Evolutionary conservation across 257 asterid species (phyloP), one percentile per base, ranked within the genome.

Genomic region (Nicotiana otophora): DNA sequence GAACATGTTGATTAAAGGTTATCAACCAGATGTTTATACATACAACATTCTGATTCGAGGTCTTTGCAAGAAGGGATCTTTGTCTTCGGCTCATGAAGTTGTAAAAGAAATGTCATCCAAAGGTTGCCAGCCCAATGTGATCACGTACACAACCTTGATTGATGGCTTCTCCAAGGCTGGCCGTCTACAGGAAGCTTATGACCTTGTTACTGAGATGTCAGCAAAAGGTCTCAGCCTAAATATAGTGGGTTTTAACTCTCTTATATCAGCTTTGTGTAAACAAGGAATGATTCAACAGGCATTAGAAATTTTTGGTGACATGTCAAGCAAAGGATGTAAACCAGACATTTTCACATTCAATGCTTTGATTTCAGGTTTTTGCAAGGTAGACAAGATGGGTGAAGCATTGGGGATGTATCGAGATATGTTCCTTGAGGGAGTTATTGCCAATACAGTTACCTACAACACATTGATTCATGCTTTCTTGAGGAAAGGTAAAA

Each of bases 381-480:
- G 94, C 81, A 87, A 85, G 84, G 70, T 85, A 17, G 93, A 85
- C 80, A 87, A 72, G 87, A 87, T 93, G 93, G 90, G 91, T 75
- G 97, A 93, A 67, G 99, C 98, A 20, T 78, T 92, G 48, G 53
- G 87, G 70, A 81, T 91, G 84, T 95, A 91, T 72, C 88, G 87
- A 39, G 92, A 93, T 84, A 93, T 95, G 95, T 93, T 89, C 85
- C 86, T 84, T 82, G 95, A 91, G 58, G 98, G 99, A 77, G 92
- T 91, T 23, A 93, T 95, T 88, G 97, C 97, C 42, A 93, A 93
- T 86, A 90, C 91, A 8, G 90, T 95, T 10, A 95, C 97, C 31
- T 95, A 91, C 87, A 95, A 95, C 86, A 95, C 94, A 0, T 82
- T 93, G 87, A 95, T 95, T 87, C 97, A 46, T 77, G 92, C 92